phyloP scores from a whole-genome alignment of 208 protist genomes.

The Acanthamoeba polyphaga region DNA sequence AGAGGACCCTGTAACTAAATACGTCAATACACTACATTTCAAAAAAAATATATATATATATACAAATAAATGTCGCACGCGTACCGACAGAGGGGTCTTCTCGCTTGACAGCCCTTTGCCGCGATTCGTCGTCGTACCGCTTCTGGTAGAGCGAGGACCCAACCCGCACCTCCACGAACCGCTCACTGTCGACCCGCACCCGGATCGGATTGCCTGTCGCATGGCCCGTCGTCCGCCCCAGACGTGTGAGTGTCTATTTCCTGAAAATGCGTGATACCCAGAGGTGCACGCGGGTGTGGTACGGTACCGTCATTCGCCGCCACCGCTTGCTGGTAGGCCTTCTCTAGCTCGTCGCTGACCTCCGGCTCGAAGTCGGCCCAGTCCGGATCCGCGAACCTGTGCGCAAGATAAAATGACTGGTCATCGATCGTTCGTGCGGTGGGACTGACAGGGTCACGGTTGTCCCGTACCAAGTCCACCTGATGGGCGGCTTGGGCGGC shows the following conservation, averaged over 20 bases:
- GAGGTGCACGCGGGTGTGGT: background rate
- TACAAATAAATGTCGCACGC: background rate
- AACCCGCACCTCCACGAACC: conserved; percentile 16
- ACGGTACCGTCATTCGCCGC: background rate
- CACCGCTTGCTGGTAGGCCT: conserved; percentile 2
- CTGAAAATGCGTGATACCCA: no score
- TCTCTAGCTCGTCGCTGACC: background rate
- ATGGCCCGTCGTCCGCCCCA: background rate
- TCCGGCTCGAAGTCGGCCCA: background rate
- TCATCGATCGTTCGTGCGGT: no score
- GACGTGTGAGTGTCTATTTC: no score
- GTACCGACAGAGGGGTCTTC: background rate
- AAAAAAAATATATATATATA: background rate
- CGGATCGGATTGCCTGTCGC: background rate
- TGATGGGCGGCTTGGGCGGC: background rate
- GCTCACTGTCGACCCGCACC: background rate
- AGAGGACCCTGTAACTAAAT: no score
- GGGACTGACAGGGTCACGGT: no score
- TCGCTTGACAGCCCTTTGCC: background rate
- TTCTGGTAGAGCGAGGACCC: background rate
- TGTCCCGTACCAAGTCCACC: background rate
- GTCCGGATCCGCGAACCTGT: conserved; percentile 4
- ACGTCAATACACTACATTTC: background rate
- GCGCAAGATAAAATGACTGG: no score
- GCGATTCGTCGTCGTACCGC: conserved; percentile 51